phyloP scores from a whole-genome alignment of 805 yeast genomes.

The Candida broadrunensis region DNA sequence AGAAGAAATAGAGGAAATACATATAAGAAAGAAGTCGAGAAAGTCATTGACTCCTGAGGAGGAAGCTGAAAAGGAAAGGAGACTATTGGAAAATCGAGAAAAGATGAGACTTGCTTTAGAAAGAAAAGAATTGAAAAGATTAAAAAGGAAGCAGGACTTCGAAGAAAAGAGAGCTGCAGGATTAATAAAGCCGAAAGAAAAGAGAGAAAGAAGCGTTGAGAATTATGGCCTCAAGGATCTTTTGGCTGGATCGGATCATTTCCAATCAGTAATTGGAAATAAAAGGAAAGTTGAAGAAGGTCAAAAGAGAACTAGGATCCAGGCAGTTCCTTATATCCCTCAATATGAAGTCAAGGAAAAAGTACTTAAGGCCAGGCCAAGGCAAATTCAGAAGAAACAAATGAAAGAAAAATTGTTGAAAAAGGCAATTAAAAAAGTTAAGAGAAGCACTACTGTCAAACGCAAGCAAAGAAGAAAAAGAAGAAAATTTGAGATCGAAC shows the following conservation, averaged over 20 bases:
- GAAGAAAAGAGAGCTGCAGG: background rate
- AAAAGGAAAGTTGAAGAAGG: constrained; percentile 27
- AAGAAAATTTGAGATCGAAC: background rate
- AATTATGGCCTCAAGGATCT: too few relatives aligned
- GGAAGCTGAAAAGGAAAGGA: constrained; percentile 6
- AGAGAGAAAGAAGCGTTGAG: background rate
- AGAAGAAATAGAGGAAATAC: constrained; percentile 7
- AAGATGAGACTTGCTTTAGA: background rate
- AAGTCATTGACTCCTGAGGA: constrained; percentile 13
- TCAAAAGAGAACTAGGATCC: constrained; percentile 29
- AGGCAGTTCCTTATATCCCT: constrained; percentile 24
- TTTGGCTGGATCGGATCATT: constrained; percentile 29
- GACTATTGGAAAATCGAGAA: background rate
- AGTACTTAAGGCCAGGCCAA: constrained; percentile 7
- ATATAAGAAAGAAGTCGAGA: constrained; percentile 5
- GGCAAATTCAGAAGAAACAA: constrained; percentile 11
- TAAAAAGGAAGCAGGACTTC: constrained; percentile 6
- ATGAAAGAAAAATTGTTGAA: constrained; percentile 3
- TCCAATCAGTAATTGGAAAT: constrained; percentile 41
- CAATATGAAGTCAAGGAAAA: constrained; percentile 12
- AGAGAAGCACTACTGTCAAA: constrained; percentile 2
- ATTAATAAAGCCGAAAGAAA: background rate
- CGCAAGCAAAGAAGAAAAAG: constrained; percentile 3
- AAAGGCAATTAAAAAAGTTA: constrained; percentile 1
- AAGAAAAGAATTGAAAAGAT: constrained; percentile 3